Evolutionary conservation across 2,329 filamentous ascomycete genomes (phyloP), one percentile per base, ranked within the genome.

Genomic region (Talaromyces sp.): DNA sequence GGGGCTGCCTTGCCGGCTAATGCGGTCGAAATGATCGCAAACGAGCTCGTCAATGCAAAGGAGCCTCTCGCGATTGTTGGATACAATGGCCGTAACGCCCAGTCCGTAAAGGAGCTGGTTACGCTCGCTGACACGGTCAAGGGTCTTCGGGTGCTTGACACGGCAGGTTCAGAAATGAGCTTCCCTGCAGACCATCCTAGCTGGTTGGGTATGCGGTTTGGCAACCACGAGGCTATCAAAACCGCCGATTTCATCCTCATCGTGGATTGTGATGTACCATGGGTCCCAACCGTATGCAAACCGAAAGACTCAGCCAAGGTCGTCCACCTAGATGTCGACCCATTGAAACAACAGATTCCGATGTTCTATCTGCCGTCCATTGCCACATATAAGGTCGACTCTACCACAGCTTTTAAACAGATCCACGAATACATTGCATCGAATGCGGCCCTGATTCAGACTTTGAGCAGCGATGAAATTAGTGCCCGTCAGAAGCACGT

Each of bases 201-300:
- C 0, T 91, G 85, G 78, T 72, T 91, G 12, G 89, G 93, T 2
- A 74, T 95, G 57, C 83, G 87, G 51, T 96, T 88, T 68, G 91
- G 91, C 3, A 82, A 85, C 2, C 89, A 96, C 57, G 86, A 90
- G 1, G 81, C 82, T 50, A 90, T 96, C 71, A 84, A 82, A 62
- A 86, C 86, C 0, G 91, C 93, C 0, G 94, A 97, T 72, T 85
- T 92, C 10, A 96, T 97, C 63, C 67, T 97, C 0, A 88, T 96
- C 2, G 72, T 96, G 28, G 90, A 97, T 74, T 96, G 92, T 65
- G 93, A 97, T 70, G 92, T 96, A 0, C 93, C 93, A 0, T 97
- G 92, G 92, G 92, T 97, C 60, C 87, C 89, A n/a, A 95, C 91
- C 0, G 86, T 87, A 64, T 87, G 84, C 75, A 81, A 82, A 53